Conservation (phyloP, 371 early-diverging fungal species). For the Umbelopsis sp. region DNA sequence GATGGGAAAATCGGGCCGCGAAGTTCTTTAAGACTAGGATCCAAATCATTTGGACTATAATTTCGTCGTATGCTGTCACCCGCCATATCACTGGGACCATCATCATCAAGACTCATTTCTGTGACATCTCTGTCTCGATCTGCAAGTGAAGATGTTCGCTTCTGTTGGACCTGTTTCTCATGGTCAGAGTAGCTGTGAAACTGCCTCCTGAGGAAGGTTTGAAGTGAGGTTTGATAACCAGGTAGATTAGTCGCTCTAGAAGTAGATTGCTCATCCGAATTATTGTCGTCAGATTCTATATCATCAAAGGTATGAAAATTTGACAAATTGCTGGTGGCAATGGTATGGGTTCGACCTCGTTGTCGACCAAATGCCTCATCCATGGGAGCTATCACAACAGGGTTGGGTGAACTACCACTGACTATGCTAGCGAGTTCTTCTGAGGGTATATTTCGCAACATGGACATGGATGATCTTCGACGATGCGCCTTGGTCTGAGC, state of each 20-base stretch:
- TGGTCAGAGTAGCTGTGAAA: constrained; percentile 22
- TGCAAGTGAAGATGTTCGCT: constrained; percentile 24
- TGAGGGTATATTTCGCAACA: constrained; percentile 32
- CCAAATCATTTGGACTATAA: neutral
- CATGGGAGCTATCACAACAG: constrained; percentile 28
- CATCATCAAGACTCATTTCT: constrained; percentile 40
- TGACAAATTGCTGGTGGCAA: constrained; percentile 2
- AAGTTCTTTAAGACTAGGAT: constrained; percentile 2
- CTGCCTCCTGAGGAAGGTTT: constrained; percentile 36
- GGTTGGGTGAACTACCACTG: constrained; percentile 34
- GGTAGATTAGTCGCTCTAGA: constrained; percentile 23
- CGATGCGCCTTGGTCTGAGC: constrained; percentile 21
- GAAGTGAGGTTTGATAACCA: constrained; percentile 37
- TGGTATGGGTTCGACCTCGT: constrained; percentile 13
- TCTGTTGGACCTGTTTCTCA: constrained; percentile 21
- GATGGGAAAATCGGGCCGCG: constrained; percentile 17
- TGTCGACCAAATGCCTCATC: constrained; percentile 18
- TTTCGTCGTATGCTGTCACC: neutral
- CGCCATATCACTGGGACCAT: neutral
- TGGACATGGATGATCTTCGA: constrained; percentile 38
- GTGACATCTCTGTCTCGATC: constrained; percentile 46
- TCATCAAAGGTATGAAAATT: neutral
- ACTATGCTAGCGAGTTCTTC: constrained; percentile 36
- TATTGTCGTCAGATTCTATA: neutral
- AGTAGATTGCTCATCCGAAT: constrained; percentile 8